phyloP scores from a whole-genome alignment of 2,329 filamentous ascomycete genomes.

The Zarea fungicola region DNA sequence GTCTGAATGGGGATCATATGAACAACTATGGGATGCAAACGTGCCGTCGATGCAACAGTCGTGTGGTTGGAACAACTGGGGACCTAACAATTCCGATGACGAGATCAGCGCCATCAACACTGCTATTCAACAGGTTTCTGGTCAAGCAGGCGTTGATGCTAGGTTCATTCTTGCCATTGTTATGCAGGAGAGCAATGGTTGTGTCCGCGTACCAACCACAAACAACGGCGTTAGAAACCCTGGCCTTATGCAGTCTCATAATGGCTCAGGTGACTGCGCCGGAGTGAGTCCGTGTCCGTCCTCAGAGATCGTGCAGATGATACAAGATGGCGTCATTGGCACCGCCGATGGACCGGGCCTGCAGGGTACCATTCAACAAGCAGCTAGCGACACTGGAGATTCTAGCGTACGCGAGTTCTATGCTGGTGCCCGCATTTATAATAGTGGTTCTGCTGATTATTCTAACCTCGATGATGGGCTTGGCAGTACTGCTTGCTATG shows the following conservation, averaged over 20 bases:
- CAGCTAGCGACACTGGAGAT: neutral
- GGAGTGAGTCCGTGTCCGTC: neutral
- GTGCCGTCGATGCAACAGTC: constrained; percentile 11
- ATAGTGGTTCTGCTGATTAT: neutral
- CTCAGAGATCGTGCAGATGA: neutral
- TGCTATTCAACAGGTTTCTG: neutral
- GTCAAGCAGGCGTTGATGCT: constrained; percentile 3
- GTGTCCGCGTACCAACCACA: constrained; percentile 7
- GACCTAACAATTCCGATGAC: neutral
- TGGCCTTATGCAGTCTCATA: constrained; percentile 9
- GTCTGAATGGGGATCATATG: constrained; percentile 16
- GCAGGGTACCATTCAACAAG: neutral
- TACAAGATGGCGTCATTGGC: neutral
- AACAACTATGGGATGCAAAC: constrained; percentile 18
- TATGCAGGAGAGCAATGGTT: constrained; percentile 23
- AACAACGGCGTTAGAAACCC: neutral
- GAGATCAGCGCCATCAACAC: neutral
- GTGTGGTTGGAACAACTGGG: constrained; percentile 5
- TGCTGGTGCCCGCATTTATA: neutral
- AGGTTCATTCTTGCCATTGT: constrained; percentile 23
- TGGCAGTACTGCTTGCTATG: neutral
- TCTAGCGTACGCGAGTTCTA: neutral
- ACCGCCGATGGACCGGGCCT: neutral
- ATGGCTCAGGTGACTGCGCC: neutral
- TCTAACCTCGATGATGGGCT: neutral